These are phyloP conservation scores for Pulveroboletus ravenelii DNA, from an alignment of 768 basidiomycete genomes.

Conservation along the genomic window DNA sequence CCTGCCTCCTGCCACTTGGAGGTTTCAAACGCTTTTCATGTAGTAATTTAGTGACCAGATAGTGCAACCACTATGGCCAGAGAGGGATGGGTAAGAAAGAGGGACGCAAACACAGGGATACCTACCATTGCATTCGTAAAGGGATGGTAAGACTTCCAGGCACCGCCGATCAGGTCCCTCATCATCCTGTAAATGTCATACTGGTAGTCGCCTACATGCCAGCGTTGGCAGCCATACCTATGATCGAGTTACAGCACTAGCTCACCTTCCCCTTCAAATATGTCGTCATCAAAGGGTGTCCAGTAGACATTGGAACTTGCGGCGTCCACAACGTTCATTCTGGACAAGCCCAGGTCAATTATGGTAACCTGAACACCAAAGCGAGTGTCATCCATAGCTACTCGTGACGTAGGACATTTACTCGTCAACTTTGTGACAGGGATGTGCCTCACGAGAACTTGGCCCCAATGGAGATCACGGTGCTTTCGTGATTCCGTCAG, in stretches of 20 bases:
- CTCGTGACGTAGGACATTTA: conserved; percentile 30
- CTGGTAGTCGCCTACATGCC: conserved; percentile 73
- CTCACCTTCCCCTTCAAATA: conserved; percentile 88
- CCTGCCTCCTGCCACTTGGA: conserved; percentile 41
- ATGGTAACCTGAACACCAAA: conserved; percentile 77
- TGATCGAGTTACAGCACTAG: neutral
- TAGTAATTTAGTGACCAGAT: conserved; percentile 70
- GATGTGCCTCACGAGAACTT: conserved; percentile 75
- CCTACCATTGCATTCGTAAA: conserved; percentile 88
- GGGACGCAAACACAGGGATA: neutral
- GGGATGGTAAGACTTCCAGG: conserved; percentile 77
- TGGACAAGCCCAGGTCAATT: conserved; percentile 91
- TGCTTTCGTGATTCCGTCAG: conserved; percentile 51
- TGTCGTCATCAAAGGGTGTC: conserved; percentile 82
- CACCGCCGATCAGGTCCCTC: conserved; percentile 50
- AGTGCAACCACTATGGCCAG: conserved; percentile 79
- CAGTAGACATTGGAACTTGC: conserved; percentile 50
- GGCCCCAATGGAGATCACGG: conserved; percentile 98
- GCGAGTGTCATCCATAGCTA: conserved; percentile 59
- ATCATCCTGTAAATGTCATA: conserved; percentile 94
- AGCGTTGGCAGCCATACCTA: conserved; percentile 10
- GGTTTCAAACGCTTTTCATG: conserved; percentile 61
- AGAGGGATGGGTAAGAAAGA: conserved; percentile 8
- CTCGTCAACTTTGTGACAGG: conserved; percentile 33
- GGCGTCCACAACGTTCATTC: conserved; percentile 62